Evolutionary conservation across 768 basidiomycete species (phyloP).

Genomic region (Tulasnella sp.): DNA sequence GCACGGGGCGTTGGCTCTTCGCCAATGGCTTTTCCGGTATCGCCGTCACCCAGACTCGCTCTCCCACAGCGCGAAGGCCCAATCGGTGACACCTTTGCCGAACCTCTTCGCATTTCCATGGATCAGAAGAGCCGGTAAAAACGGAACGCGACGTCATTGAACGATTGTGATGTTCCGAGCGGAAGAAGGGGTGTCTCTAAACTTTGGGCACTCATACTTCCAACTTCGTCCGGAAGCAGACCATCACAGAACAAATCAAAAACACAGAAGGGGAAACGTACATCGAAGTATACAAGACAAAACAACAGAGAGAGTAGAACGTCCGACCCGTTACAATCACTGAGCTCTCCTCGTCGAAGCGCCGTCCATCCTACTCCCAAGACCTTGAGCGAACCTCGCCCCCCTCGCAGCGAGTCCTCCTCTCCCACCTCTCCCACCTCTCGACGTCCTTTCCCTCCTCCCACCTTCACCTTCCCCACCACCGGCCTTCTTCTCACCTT

Average conservation of each 20-base stretch:
- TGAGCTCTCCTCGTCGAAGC: neutral
- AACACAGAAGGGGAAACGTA: neutral
- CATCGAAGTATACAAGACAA: neutral
- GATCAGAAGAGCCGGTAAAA: neutral
- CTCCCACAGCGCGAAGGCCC: neutral
- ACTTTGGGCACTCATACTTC: too few relatives aligned
- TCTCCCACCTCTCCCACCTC: conserved; percentile 7
- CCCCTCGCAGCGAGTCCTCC: conserved; percentile 43
- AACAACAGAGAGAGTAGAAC: neutral
- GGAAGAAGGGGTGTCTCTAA: too few relatives aligned
- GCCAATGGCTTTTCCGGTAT: neutral
- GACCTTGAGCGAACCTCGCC: conserved; percentile 68
- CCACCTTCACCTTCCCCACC: conserved; percentile 7
- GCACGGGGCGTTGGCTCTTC: neutral
- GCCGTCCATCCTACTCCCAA: conserved; percentile 32
- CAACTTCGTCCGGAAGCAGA: too few relatives aligned
- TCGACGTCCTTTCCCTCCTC: conserved; percentile 8
- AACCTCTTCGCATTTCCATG: neutral
- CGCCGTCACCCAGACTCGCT: neutral
- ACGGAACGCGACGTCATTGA: too few relatives aligned
- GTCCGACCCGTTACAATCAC: neutral
- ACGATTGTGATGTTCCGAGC: neutral
- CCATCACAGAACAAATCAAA: neutral
- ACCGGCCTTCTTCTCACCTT: conserved; percentile 25
- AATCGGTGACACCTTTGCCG: neutral